A percentile compares a stretch with the other conserved stretches of the same genome.
Conservation (phyloP, 345 rosid genomes). For the sweet orange (Citrus sinensis) region DVS_A1.0 CM039165.1:29004501-29005000, state of each 20-base stretch:
- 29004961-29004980: too few relatives aligned
- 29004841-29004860: too few relatives aligned
- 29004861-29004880: too few relatives aligned
- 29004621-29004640: conserved; percentile 98
- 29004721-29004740: neutral
- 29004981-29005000: too few relatives aligned
- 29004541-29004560: too few relatives aligned
- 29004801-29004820: neutral
- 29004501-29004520: conserved; percentile 97
- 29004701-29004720: neutral
- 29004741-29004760: neutral
- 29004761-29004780: neutral
- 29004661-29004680: conserved; percentile 95
- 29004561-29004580: neutral
- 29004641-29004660: conserved; percentile 99
- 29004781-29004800: neutral
- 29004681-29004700: neutral
- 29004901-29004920: neutral
- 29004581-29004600: conserved; percentile 12
- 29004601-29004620: conserved; percentile 99
- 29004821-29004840: too few relatives aligned
- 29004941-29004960: too few relatives aligned
- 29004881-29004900: too few relatives aligned
- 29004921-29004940: too few relatives aligned
- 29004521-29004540: neutral